Conservation (phyloP, 2,329 filamentous ascomycete species). For the Xylogone sp. region DNA sequence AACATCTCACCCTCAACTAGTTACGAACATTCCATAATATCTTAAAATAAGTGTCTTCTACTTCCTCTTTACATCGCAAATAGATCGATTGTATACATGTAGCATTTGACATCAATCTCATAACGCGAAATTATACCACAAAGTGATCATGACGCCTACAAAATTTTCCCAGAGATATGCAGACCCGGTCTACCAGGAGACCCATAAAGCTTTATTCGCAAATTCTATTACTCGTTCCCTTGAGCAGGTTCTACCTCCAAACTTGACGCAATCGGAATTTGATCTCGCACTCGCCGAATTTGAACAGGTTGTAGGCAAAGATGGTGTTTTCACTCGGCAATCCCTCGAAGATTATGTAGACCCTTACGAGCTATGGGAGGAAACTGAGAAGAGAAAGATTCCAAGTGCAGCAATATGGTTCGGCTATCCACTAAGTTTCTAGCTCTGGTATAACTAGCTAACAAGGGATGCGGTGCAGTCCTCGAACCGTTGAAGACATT, state of each 20-base stretch:
- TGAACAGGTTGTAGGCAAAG: constrained; percentile 30
- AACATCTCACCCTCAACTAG: no score
- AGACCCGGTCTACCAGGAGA: constrained; percentile 37
- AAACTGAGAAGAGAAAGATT: constrained; percentile 33
- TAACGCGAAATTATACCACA: no score
- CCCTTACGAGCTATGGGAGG: constrained; percentile 41
- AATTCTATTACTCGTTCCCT: constrained; percentile 34
- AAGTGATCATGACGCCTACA: neutral
- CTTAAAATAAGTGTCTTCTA: no score
- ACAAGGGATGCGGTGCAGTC: constrained; percentile 23
- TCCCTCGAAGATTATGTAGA: constrained; percentile 41
- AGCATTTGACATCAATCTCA: no score
- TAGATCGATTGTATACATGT: no score
- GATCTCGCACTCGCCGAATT: constrained; percentile 32
- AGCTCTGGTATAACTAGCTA: neutral
- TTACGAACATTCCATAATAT: no score
- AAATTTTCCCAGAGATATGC: constrained; percentile 26
- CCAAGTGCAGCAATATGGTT: constrained; percentile 40
- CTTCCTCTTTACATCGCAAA: no score
- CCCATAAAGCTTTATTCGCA: constrained; percentile 37
- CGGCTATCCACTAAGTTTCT: constrained; percentile 4
- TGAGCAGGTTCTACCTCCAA: constrained; percentile 35
- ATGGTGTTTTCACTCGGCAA: constrained; percentile 35
- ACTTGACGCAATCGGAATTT: constrained; percentile 33
- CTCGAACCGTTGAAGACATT: constrained; percentile 27